Evolutionary conservation across 2,329 filamentous ascomycete genomes (phyloP), one percentile per base, ranked within the genome.

Genomic region (Talaromyces sp.): DNA sequence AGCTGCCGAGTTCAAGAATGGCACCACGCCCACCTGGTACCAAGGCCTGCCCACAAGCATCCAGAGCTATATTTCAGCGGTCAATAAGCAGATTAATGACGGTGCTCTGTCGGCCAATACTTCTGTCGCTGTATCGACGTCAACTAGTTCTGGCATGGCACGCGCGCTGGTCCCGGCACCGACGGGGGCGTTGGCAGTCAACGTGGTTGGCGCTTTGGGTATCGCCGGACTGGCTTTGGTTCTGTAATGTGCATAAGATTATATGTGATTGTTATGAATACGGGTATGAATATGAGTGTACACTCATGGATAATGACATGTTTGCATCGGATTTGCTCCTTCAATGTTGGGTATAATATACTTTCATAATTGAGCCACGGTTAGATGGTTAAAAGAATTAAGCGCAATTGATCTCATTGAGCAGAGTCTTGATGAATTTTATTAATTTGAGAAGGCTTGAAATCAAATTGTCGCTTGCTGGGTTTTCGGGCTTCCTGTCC

Each of bases 21-120:
- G 73, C 0, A 68, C 61, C 47, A 75, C 73, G 0, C 72, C 73
- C 0, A 63, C 64, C 33, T 75, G 73, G 73, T 76, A 75, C 27
- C 54, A 59, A 31, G 66, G 64, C 33, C 67, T 76, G 0, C 73
- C 73, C 0, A 64, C 67, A 5, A 68, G 70, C 2, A 70, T 72
- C n/a, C 70, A 75, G 64, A 70, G 64, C 47, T 75, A 74, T 60
- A 63, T 75, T 52, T 65, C 69, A 1, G 68, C 68, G 8, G 72
- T 75, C 28, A 70, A 68, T 58, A 67, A 65, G 6, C 69, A 74
- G 61, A 68, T 75, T 8, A 57, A 61, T 5, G 66, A 60, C 1
- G 71, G 71, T 4, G 71, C 70, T 4, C 52, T 73, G 55, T 72
- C 68, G 10, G 68, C 68, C 6, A 71, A 69, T 10, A 64, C 65